Percentiles rank a stretch among this genome's conserved stretches.
phyloP scores from a whole-genome alignment of 495 filamentous ascomycete genomes.

The Friedmanniomyces simplex region DNA sequence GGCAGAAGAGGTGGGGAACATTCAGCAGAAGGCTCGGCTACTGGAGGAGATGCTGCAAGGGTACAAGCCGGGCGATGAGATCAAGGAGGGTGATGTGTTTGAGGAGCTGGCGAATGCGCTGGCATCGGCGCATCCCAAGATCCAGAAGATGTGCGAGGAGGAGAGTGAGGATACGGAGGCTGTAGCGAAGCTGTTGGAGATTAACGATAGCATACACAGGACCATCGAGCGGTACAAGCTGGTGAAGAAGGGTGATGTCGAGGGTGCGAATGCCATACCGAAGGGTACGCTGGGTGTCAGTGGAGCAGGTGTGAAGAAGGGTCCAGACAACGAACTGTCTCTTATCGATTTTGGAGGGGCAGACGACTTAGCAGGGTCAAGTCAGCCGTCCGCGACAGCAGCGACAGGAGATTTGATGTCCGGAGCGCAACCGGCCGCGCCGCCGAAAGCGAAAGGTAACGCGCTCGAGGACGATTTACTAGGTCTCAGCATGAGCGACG shows the following conservation, averaged over 20 bases:
- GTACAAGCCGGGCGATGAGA: conserved; percentile 68
- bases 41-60: conserved; percentile 87
- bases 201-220: conserved; percentile 96
- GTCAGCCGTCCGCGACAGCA: conserved; percentile 35
- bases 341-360: conserved; percentile 75
- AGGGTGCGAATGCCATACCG: conserved; percentile 74
- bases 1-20: conserved; percentile 84
- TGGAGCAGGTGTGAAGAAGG: conserved; percentile 57
- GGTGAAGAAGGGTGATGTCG: conserved; percentile 84
- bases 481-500: conserved; percentile 56
- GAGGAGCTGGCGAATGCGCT: conserved; percentile 90
- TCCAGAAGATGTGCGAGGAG: conserved; percentile 98
- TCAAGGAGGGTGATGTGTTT: conserved; percentile 86
- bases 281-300: conserved; percentile 68
- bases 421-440: conserved; percentile 20
- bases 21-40: conserved; percentile 85
- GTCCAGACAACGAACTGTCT: conserved; percentile 74
- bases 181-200: conserved; percentile 87
- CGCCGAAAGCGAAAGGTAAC: conserved; percentile 40
- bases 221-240: conserved; percentile 92
- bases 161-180: conserved; percentile 95
- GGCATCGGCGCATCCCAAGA: conserved; percentile 92
- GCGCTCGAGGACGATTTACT: conserved; percentile 51
- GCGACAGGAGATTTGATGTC: conserved; percentile 6
- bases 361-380: conserved; percentile 34